phyloP scores from a whole-genome alignment of 2,329 filamentous ascomycete genomes.

The Trichophyton verrucosum region DNA sequence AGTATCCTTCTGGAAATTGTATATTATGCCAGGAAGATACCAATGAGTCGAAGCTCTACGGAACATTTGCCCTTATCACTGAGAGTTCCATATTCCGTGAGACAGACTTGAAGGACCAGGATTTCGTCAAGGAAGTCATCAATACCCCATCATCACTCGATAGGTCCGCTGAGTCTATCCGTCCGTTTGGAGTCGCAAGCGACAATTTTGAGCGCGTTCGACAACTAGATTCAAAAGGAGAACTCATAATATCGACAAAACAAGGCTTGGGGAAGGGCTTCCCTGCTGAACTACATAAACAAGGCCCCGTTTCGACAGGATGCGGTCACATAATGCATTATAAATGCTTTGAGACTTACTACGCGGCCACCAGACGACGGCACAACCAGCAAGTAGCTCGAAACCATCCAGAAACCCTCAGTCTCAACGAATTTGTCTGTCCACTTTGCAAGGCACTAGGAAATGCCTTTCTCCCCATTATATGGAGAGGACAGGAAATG shows the following conservation, averaged over 20 bases:
- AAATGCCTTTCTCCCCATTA: conserved; percentile 85
- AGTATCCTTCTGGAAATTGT: conserved; percentile 84
- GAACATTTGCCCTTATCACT: conserved; percentile 80
- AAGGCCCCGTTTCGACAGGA: conserved; percentile 73
- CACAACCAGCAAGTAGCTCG: conserved; percentile 88
- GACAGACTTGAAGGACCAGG: conserved; percentile 67
- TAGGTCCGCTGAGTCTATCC: conserved; percentile 64
- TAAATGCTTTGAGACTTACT: conserved; percentile 85
- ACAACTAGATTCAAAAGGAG: conserved; percentile 62
- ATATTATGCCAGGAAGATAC: conserved; percentile 95
- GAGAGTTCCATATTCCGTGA: conserved; percentile 78
- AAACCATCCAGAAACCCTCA: conserved; percentile 75
- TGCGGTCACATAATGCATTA: conserved; percentile 99
- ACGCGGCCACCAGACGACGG: conserved; percentile 66
- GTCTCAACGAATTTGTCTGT: conserved; percentile 81
- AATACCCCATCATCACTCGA: conserved; percentile 72
- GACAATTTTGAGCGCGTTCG: conserved; percentile 69
- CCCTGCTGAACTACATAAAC: conserved; percentile 50
- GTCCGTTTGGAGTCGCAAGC: conserved; percentile 81
- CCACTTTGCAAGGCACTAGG: conserved; percentile 93
- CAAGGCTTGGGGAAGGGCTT: conserved; percentile 86
- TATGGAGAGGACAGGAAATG: conserved; percentile 88
- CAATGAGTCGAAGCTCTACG: conserved; percentile 76
- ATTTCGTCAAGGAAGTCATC: conserved; percentile 72
- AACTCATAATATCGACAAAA: conserved; percentile 58